Base-by-base conservation (phyloP, 148 eudicot species). In the Rhododendron mucronatum region DNA sequence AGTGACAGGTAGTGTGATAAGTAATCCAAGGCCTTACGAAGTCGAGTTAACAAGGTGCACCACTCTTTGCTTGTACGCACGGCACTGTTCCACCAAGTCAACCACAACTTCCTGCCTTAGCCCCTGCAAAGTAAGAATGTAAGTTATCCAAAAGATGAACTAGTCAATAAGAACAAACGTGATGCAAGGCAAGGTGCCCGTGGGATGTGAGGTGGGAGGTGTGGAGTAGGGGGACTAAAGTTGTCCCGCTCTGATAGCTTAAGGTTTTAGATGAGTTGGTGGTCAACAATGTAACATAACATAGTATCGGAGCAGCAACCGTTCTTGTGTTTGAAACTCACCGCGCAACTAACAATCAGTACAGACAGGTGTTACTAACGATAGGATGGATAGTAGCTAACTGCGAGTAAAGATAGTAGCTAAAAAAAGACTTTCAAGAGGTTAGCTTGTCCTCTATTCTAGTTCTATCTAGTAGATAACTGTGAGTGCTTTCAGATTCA, bases 21-120 rank as follows among this genome's bases (percentile, higher is more conserved):
- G 77, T 35, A 84, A 87, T 79, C 53, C 61, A 89, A 89, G 83
- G 92, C 82, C 99, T 95, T 97, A 97, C 99, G 98, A 88, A 86
- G 99, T 97, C 44, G 99, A 97, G 91, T 97, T 97, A 55, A 95
- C 98, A 85, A 97, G 95, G 93, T 94, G 98, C 85, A 97, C 95
- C 80, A 95, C 95, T 93, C 99, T 94, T 88, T 91, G 95, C 91
- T 97, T 97, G 93, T 92, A 95, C 4, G 94, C 89, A 67, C 98
- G 98, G 86, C 99, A 97, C 86, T 97, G 99, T 59, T 91, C 96
- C 81, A 97, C 99, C 91, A 97, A 93, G 91, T 97, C 99, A 84
- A 92, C 93, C 85, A 97, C 92, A 85, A 94, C 98, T 89, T 97
- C 99, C 89, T 97, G 98, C 84, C 91, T 93, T 65, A 94, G 88